These are phyloP conservation scores for Fusarium equiseti DNA, from an alignment of 2,329 filamentous ascomycete species.

Conservation along the genomic window DNA sequence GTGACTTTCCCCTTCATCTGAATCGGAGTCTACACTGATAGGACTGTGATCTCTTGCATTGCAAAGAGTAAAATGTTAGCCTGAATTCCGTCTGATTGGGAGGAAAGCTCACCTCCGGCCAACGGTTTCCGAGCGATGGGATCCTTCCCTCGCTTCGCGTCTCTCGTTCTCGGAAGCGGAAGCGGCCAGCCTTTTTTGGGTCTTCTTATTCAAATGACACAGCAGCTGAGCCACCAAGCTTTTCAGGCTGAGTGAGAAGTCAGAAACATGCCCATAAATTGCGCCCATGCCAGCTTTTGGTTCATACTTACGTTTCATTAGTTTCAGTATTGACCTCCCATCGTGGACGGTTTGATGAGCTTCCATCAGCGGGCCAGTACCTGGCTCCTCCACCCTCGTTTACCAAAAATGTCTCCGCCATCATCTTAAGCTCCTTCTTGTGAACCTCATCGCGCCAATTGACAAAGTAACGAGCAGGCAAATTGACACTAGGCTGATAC, in stretches of 20 bases:
- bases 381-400: background rate
- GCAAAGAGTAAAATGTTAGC: background rate
- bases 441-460: background rate
- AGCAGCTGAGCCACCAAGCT: background rate
- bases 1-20: background rate
- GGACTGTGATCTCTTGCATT: fast-evolving
- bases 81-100: fast-evolving
- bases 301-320: background rate
- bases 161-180: background rate
- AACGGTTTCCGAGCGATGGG: background rate
- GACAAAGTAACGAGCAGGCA: background rate
- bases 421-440: background rate
- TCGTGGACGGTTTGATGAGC: background rate
- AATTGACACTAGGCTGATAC: fast-evolving
- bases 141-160: background rate
- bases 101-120: background rate
- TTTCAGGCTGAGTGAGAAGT: too few relatives aligned
- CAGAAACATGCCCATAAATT: background rate
- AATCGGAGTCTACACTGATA: background rate
- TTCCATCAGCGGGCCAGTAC: slow-evolving; percentile 1
- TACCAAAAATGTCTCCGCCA: background rate
- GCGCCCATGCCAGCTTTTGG: fast-evolving
- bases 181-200: background rate
- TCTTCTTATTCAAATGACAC: slow-evolving; percentile 1
- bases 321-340: background rate